Base-by-base conservation (phyloP, 2,329 filamentous ascomycete species). In the Sordariomycetes sp. region DNA sequence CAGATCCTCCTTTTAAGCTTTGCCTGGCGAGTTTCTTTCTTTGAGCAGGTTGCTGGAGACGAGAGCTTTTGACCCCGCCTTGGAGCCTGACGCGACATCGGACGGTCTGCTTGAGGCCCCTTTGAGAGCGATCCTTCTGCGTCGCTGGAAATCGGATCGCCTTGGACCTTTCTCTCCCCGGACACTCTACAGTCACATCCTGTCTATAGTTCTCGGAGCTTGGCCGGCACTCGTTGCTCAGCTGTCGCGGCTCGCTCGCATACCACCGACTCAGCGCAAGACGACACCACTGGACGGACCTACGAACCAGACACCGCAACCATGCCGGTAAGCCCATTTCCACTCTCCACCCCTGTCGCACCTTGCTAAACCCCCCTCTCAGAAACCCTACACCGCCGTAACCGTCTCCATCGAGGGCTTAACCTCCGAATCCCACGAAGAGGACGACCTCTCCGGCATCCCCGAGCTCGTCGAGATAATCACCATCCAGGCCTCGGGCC, bases 381-480 rank as follows among this genome's bases (percentile, higher is more conserved):
- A 85, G 76, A 85, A 91, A 74, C 91, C 92, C 2, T 97, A 90
- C 70, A 90, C 94, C 67, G 90, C 94, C 50, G 86, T 99, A 61
- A 96, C 92, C 39, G 92, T 96, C 57, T 89, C 89, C 62, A 82
- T 99, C 65, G 94, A 97, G 71, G 86, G 86, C 59, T 80, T 97
- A 64, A 97, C 92, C 1, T 86, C 89, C 65, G 92, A 96, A 71
- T 78, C 87, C 61, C 95, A 89, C 70, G 87, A 95, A 60, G 89
- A 95, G 67, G 90, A 97, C 68, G 91, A 97, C 69, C 77, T 95
- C 42, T 87, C 89, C 64, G 94, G 92, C 25, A 90, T 99, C 62
- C 89, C 92, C 48, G 91, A 97, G 65, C 82, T 99, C 25, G 89
- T 97, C 61, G 94, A 99, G 70, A 90, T 94, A 58, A 89, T 99